These are phyloP conservation scores for Acaromyces ingoldii DNA, from an alignment of 1,284 basidiomycete genomes.

Conservation along the genomic window DNA sequence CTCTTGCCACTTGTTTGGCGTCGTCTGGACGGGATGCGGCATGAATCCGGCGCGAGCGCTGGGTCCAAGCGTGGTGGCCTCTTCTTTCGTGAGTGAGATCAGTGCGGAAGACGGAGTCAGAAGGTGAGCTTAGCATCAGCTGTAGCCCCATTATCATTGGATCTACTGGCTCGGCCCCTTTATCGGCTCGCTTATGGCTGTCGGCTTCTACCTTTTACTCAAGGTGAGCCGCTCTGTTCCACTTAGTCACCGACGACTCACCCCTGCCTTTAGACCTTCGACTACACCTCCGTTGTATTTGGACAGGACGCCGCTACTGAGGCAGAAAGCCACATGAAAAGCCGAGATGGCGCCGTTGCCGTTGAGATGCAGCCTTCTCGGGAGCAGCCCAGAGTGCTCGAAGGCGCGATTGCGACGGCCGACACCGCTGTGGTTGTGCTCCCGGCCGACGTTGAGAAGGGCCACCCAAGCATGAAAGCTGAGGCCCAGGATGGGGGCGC, in stretches of 20 bases:
- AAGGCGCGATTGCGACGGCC: background rate
- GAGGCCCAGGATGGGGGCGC: background rate
- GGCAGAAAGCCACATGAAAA: background rate
- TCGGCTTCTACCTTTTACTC: constrained; percentile 10
- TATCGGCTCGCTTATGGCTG: constrained; percentile 7
- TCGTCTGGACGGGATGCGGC: constrained; percentile 15
- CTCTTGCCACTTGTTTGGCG: constrained; percentile 24
- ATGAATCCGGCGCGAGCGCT: constrained; percentile 11
- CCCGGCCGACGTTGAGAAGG: background rate
- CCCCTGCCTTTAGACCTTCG: background rate
- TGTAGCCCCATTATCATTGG: constrained; percentile 4
- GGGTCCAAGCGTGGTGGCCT: constrained; percentile 6
- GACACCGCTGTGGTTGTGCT: too few species aligned
- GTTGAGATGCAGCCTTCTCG: background rate
- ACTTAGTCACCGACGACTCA: background rate
- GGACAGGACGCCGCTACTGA: constrained; percentile 9
- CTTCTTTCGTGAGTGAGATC: constrained; percentile 1
- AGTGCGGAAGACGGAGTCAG: background rate
- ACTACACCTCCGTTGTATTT: constrained; percentile 13
- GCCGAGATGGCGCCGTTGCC: background rate
- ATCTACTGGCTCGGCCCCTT: constrained; percentile 13
- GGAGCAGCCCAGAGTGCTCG: background rate
- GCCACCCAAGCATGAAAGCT: background rate
- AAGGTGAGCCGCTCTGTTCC: constrained; percentile 1
- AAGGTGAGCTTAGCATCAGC: too few species aligned